phyloP scores from a whole-genome alignment of 768 basidiomycete genomes.

The Symmetrospora coprosmae region DNA sequence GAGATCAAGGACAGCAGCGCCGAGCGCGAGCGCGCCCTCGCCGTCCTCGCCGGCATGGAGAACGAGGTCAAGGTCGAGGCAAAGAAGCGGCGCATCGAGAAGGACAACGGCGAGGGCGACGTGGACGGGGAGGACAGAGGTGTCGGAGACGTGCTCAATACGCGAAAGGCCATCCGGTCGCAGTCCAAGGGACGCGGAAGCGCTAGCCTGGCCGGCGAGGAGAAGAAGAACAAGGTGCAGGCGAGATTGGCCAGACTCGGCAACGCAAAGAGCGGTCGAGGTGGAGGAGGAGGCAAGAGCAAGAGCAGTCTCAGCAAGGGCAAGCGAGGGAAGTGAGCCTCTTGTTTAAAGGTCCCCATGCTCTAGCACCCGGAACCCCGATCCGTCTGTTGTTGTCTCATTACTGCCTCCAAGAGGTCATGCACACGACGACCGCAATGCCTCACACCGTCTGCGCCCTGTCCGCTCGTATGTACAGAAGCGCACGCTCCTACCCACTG shows the following conservation, averaged over 20 bases:
- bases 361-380: no score
- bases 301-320: background rate
- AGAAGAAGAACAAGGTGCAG: background rate
- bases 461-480: no score
- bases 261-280: background rate
- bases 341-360: no score
- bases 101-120: constrained; percentile 41
- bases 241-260: background rate
- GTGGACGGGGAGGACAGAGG: constrained; percentile 36
- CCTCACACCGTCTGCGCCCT: no score
- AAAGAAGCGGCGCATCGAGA: constrained; percentile 51
- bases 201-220: constrained; percentile 15
- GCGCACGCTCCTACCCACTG: no score
- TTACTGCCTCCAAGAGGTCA: background rate
- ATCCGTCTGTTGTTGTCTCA: constrained; percentile 6
- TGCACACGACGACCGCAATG: no score
- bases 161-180: constrained; percentile 70
- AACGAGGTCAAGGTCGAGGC: background rate
- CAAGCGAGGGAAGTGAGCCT: constrained; percentile 1
- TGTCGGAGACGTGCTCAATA: constrained; percentile 53
- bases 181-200: constrained; percentile 36
- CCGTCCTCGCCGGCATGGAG: constrained; percentile 63
- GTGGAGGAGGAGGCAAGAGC: background rate
- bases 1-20: constrained; percentile 49
- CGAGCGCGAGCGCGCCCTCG: constrained; percentile 61